Percentiles rank a stretch among this genome's conserved stretches.
These are phyloP conservation scores for Psilocybe cubensis DNA, from an alignment of 768 basidiomycete genomes.

Conservation along the genomic window DNA sequence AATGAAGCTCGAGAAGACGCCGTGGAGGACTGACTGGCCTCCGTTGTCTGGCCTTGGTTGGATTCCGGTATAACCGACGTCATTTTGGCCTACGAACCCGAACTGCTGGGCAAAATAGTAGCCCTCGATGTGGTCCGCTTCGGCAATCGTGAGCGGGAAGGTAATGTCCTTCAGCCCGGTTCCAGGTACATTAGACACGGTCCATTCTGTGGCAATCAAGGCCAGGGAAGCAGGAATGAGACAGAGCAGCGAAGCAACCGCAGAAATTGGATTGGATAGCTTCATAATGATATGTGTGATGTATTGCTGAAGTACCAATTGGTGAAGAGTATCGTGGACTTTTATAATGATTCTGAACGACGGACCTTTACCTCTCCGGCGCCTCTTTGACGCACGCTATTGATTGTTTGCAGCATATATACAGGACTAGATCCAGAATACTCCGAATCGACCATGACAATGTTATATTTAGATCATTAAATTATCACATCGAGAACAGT, in stretches of 20 bases:
- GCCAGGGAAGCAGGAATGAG: neutral
- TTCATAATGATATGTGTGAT: too few relatives aligned
- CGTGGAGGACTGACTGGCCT: neutral
- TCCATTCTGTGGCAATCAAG: neutral
- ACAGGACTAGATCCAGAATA: too few relatives aligned
- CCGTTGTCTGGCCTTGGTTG: neutral
- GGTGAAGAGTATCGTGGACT: too few relatives aligned
- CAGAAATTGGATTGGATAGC: too few relatives aligned
- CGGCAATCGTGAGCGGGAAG: slow-evolving; percentile 4
- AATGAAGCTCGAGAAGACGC: slow-evolving; percentile 6
- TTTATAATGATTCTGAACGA: too few relatives aligned
- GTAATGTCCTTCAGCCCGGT: slow-evolving; percentile 1
- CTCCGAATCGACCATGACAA: too few relatives aligned
- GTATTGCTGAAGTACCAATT: too few relatives aligned
- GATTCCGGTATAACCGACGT: slow-evolving; percentile 5
- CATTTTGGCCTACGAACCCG: neutral
- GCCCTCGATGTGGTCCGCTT: neutral
- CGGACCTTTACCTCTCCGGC: too few relatives aligned
- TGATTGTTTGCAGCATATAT: too few relatives aligned
- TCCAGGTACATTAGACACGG: slow-evolving; percentile 1
- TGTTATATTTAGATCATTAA: too few relatives aligned
- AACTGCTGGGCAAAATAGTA: slow-evolving; percentile 9
- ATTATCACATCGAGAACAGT: too few relatives aligned
- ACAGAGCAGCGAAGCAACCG: neutral
- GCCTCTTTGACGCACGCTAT: too few relatives aligned